A percentile compares a stretch with the other conserved stretches of the same genome.
These are phyloP conservation scores for Populus tomentosa DNA, from an alignment of 441 rosid species.

Conservation along the genomic window DNA sequence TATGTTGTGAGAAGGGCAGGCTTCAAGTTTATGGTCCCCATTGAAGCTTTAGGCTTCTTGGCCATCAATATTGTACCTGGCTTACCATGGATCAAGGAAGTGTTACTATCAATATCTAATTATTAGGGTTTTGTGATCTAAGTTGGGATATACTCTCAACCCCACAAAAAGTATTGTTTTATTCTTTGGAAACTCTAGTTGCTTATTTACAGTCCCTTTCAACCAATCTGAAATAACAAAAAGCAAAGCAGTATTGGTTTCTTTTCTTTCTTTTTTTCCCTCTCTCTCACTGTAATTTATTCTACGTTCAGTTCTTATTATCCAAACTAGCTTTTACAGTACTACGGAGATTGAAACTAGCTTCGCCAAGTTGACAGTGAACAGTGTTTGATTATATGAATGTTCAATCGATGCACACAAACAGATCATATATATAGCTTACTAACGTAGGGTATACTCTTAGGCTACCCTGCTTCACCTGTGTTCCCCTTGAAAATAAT, in stretches of 20 bases:
- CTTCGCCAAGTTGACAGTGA: neutral
- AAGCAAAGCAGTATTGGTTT: neutral
- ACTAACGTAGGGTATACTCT: neutral
- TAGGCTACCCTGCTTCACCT: neutral
- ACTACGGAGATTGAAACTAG: neutral
- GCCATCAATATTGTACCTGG: conserved; percentile 34
- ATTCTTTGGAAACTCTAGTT: conserved; percentile 40
- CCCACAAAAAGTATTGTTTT: conserved; percentile 39
- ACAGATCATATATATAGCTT: no score
- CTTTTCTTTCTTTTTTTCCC: no score
- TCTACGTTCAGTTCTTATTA: neutral
- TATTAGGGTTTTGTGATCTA: conserved; percentile 41
- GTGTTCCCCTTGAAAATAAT: neutral
- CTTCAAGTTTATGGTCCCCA: conserved; percentile 35
- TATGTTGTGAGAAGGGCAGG: conserved; percentile 7
- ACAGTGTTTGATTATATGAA: neutral
- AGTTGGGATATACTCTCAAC: conserved; percentile 34
- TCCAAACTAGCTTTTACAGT: neutral
- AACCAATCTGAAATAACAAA: neutral
- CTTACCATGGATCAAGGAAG: conserved; percentile 43
- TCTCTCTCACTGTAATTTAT: neutral
- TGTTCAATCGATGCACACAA: no score
- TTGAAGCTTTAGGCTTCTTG: conserved; percentile 4
- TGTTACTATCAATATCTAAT: conserved; percentile 47
- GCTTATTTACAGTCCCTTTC: conserved; percentile 24